Base-by-base conservation (phyloP, 208 protist species). In the Wallacemonas sp. region DNA sequence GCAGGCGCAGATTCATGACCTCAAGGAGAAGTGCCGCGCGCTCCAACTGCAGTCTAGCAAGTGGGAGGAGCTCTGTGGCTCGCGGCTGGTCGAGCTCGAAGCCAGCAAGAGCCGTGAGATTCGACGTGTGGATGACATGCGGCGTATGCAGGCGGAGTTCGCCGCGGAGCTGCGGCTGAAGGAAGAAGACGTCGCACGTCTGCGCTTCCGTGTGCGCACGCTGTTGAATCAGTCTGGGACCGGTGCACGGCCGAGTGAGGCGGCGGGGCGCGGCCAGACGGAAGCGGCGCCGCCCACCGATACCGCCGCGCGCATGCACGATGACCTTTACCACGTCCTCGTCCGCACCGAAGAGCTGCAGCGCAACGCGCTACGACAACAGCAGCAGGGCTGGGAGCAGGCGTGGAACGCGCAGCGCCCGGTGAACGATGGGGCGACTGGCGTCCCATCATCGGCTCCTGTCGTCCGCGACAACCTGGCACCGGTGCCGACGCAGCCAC, bases 21-120 rank as follows among this genome's bases (percentile, higher is more conserved):
- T 82, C 59, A 70, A 81, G 52, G 78, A 92, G 45, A 70, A 80
- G 62, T 55, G 78, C 30, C 78, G 78, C 10, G 66, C 66, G 2
- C 42, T 85, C 27, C 79, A 77, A 21, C 54, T 87, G 50, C 81
- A 89, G 52, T 66, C 57, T 32, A 68, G 64, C 30, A 80, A 90
- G 61, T 88, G 79, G 76, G 89, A 95, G 63, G 89, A 95, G 58
- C 71, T 95, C 21, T 85, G 85, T 46, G 76, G 55, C 8, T 71
- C 79, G 21, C 83, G 86, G 6, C 78, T 95, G 45, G 75, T 87
- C 42, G 85, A 95, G 70, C 54, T 76, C 3, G 86, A 95, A 13
- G 74, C 77, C 19, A 79, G 76, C 36, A 78, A 83, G 3, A 77
- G 71, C 34, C 77, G 89, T n/a, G 89, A 92, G 61, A 65, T 64